A percentile compares a stretch with the other conserved stretches of the same genome.
These are phyloP conservation scores for Exserohilum rostratum DNA, from an alignment of 2,329 filamentous ascomycete species.

Conservation along the genomic window DNA sequence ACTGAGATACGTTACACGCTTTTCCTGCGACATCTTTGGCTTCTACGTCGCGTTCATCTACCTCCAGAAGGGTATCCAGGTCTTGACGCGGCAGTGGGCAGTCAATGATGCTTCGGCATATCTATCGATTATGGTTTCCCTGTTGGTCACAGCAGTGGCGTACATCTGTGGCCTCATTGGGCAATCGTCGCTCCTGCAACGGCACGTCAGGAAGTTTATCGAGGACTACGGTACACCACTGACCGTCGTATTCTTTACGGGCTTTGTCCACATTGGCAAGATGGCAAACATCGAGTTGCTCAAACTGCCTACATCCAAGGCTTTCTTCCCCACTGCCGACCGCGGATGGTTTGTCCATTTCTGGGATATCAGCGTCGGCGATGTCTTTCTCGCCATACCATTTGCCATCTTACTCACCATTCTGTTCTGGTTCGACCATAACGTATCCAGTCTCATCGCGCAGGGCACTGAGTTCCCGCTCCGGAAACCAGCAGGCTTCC, in stretches of 20 bases:
- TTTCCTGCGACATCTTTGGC: constrained; percentile 91
- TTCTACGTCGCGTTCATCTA: constrained; percentile 95
- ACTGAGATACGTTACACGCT: constrained; percentile 86
- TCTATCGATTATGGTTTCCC: constrained; percentile 75
- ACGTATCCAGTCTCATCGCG: constrained; percentile 64
- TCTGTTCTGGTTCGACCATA: constrained; percentile 89
- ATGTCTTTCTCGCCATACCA: constrained; percentile 84
- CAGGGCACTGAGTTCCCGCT: constrained; percentile 63
- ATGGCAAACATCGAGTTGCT: constrained; percentile 75
- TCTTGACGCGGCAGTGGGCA: constrained; percentile 75
- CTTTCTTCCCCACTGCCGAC: constrained; percentile 78
- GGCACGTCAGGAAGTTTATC: constrained; percentile 78
- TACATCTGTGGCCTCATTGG: constrained; percentile 77
- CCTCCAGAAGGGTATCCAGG: constrained; percentile 87
- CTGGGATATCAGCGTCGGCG: constrained; percentile 74
- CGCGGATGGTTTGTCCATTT: constrained; percentile 80
- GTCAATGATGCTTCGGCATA: constrained; percentile 69
- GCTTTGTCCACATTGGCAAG: constrained; percentile 84
- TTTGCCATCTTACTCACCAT: constrained; percentile 84
- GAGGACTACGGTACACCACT: constrained; percentile 85
- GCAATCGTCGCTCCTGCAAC: constrained; percentile 72
- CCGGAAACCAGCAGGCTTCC: constrained; percentile 64
- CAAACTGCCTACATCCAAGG: constrained; percentile 74
- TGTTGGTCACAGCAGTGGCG: constrained; percentile 78
- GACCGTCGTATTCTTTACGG: constrained; percentile 77